phyloP scores from a whole-genome alignment of 2,329 filamentous ascomycete species.

The Colletotrichum sp. region DNA sequence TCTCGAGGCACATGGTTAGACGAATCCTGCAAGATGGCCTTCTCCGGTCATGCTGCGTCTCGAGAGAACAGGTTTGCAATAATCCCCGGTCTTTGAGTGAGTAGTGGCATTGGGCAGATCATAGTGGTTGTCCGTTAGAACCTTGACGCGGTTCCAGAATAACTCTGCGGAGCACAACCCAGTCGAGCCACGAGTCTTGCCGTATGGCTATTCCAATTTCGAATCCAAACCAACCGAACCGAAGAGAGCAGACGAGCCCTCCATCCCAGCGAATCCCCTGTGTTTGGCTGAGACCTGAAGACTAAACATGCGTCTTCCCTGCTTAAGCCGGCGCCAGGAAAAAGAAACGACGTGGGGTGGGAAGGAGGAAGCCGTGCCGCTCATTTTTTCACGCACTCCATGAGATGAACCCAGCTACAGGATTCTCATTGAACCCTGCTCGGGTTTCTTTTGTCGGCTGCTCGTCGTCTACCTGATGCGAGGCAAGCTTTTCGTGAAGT shows the following conservation, averaged over 20 bases:
- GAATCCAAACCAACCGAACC: background rate
- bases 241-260: background rate
- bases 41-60: background rate
- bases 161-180: background rate
- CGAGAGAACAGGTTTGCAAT: background rate
- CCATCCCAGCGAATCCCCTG: background rate
- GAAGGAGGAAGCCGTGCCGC: background rate
- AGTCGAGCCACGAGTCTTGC: background rate
- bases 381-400: background rate
- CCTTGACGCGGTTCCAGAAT: background rate
- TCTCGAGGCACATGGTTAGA: slow-evolving; percentile 1
- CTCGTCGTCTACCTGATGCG: background rate
- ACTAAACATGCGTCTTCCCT: slow-evolving; percentile 10
- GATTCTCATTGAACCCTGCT: background rate
- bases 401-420: background rate
- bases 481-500: background rate
- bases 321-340: slow-evolving; percentile 3
- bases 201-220: background rate
- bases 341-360: slow-evolving; percentile 17
- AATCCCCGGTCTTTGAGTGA: background rate
- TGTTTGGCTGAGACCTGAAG: slow-evolving; percentile 10
- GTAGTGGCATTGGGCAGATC: background rate
- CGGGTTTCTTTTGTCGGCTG: background rate
- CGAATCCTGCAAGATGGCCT: background rate
- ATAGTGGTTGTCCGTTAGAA: background rate